Conservation (phyloP, 768 basidiomycete genomes). For the Neoboletus brunneissimus region DNA sequence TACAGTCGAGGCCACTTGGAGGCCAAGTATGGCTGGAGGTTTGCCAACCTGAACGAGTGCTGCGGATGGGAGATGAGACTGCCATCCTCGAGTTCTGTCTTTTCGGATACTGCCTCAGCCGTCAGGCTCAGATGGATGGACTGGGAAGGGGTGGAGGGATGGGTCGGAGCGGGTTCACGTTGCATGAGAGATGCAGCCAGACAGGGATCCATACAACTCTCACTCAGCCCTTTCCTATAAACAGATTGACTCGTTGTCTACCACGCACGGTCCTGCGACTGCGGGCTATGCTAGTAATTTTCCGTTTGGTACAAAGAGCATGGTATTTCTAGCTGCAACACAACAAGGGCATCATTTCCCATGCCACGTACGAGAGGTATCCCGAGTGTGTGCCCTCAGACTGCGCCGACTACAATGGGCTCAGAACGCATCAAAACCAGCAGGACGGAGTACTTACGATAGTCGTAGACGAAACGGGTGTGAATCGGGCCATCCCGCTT, state of each 20-base stretch:
- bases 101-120: background rate
- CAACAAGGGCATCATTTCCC: background rate
- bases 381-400: constrained; percentile 4
- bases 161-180: background rate
- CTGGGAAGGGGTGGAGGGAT: constrained; percentile 6
- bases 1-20: constrained; percentile 22
- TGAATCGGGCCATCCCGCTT: constrained; percentile 50
- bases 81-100: constrained; percentile 5
- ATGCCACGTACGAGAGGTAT: background rate
- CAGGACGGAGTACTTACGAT: constrained; percentile 43
- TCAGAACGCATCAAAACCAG: constrained; percentile 13
- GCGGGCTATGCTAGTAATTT: background rate
- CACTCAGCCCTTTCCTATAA: background rate
- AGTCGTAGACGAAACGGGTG: constrained; percentile 62
- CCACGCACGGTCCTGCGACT: background rate
- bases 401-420: constrained; percentile 13
- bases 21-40: constrained; percentile 7
- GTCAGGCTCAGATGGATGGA: constrained; percentile 13
- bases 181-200: constrained; percentile 12
- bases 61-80: background rate
- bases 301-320: background rate
- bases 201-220: background rate
- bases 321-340: background rate
- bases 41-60: background rate
- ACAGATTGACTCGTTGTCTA: background rate